Conservation (phyloP, 345 rosid species). For the Salix udensis region DNA sequence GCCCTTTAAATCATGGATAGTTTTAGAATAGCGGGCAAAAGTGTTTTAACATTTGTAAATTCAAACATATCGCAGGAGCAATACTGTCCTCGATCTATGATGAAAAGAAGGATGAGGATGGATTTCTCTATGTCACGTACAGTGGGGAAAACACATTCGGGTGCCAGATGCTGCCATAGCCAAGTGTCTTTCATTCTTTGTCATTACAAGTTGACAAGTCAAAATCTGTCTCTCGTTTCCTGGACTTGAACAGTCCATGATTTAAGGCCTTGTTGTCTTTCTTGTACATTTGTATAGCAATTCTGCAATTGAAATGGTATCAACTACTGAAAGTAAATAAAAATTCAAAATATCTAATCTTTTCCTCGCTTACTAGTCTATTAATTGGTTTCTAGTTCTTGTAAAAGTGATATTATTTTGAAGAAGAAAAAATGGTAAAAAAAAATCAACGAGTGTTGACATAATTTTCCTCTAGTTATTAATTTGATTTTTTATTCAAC, state of each 20-base stretch:
- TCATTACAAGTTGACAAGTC: neutral
- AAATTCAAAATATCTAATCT: neutral
- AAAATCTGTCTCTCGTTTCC: neutral
- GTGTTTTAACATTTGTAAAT: neutral
- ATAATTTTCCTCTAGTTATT: no score
- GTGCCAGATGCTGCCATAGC: conserved; percentile 5
- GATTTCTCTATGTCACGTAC: conserved; percentile 77
- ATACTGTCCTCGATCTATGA: conserved; percentile 73
- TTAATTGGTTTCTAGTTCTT: neutral
- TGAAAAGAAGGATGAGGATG: conserved; percentile 79
- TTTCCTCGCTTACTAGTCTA: neutral
- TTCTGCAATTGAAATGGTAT: neutral
- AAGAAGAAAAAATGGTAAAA: no score
- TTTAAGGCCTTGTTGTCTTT: neutral
- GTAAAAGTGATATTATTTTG: no score
- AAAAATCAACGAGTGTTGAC: no score
- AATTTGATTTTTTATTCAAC: no score
- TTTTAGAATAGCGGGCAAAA: neutral
- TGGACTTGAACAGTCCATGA: neutral
- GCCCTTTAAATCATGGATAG: neutral
- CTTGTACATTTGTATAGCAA: conserved; percentile 19
- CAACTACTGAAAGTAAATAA: neutral
- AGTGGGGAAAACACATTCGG: conserved; percentile 90
- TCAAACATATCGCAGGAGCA: conserved; percentile 40
- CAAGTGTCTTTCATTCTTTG: neutral